Evolutionary conservation across 208 protist genomes (phyloP).

Genomic region (Acanthamoeba rhysodes): DNA sequence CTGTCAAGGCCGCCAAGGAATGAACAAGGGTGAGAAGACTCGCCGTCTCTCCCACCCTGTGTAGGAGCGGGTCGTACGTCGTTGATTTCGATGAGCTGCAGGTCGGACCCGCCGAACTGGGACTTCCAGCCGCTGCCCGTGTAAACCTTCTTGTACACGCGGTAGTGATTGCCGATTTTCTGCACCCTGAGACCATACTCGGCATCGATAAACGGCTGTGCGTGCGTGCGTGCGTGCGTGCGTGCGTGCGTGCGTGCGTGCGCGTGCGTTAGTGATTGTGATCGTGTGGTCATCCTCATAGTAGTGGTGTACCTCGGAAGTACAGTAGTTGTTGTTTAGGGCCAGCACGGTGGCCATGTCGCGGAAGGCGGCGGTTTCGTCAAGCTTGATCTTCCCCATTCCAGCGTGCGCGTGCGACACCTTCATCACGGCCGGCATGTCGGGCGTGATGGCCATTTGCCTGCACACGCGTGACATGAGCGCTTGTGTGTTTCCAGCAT

Average conservation of each 20-base stretch:
- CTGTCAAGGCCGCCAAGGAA: background rate
- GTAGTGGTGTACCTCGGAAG: background rate
- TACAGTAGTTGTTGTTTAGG: slow-evolving; percentile 60
- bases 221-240: background rate
- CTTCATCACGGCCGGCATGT: slow-evolving; percentile 53
- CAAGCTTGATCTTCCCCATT: slow-evolving; percentile 56
- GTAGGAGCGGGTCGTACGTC: background rate
- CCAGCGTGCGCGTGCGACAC: slow-evolving; percentile 65
- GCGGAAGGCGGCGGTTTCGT: slow-evolving; percentile 22
- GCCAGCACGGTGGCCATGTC: slow-evolving; percentile 62
- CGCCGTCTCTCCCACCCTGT: background rate
- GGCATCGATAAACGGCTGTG: slow-evolving; percentile 47
- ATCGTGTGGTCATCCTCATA: background rate
- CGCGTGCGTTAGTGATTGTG: background rate
- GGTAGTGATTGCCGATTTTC: slow-evolving; percentile 16
- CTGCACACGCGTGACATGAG: background rate
- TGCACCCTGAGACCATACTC: slow-evolving; percentile 55
- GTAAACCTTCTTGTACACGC: slow-evolving; percentile 63
- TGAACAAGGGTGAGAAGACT: background rate
- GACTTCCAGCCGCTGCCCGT: slow-evolving; percentile 73
- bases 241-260: background rate
- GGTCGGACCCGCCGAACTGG: slow-evolving; percentile 64
- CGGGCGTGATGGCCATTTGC: slow-evolving; percentile 67
- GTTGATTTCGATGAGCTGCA: slow-evolving; percentile 46
- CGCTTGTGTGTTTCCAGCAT: too few species aligned